phyloP scores from a whole-genome alignment of 2,329 filamentous ascomycete genomes.

The Diaporthe ampelina region DNA sequence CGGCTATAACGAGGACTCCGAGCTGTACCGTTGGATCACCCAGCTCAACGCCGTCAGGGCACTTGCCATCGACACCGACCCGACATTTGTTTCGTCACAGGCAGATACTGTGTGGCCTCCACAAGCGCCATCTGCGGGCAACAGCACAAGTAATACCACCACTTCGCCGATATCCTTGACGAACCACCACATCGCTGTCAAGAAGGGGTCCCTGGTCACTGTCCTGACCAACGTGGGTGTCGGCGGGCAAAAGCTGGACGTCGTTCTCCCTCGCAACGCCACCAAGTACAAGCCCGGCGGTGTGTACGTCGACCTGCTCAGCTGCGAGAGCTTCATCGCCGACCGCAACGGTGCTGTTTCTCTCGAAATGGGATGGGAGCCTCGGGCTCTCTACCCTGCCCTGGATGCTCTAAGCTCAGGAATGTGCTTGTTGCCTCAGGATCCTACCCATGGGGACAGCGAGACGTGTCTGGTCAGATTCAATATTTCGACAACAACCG shows the following conservation, averaged over 20 bases:
- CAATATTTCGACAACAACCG: not conserved
- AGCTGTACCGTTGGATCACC: conserved; percentile 65
- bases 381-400: not conserved
- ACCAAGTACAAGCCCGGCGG: not conserved
- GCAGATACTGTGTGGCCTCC: conserved; percentile 9
- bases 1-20: conserved; percentile 59
- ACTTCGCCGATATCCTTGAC: not conserved
- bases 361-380: conserved; percentile 17
- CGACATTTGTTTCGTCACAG: not conserved
- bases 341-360: not conserved
- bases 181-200: conserved; percentile 26
- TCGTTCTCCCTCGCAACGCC: conserved; percentile 2
- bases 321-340: conserved; percentile 26
- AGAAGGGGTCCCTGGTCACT: conserved; percentile 20
- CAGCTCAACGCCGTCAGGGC: conserved; percentile 48
- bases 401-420: conserved; percentile 3
- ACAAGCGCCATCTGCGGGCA: not conserved
- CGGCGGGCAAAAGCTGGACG: not conserved
- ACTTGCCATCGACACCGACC: conserved; percentile 43
- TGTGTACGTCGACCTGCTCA: conserved; percentile 23
- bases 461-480: conserved; percentile 8
- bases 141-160: not conserved
- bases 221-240: conserved; percentile 32
- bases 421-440: not conserved
- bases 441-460: not conserved